Evolutionary conservation across 2,329 filamentous ascomycete species (phyloP).

Genomic region (Cytospora chrysosperma): DNA sequence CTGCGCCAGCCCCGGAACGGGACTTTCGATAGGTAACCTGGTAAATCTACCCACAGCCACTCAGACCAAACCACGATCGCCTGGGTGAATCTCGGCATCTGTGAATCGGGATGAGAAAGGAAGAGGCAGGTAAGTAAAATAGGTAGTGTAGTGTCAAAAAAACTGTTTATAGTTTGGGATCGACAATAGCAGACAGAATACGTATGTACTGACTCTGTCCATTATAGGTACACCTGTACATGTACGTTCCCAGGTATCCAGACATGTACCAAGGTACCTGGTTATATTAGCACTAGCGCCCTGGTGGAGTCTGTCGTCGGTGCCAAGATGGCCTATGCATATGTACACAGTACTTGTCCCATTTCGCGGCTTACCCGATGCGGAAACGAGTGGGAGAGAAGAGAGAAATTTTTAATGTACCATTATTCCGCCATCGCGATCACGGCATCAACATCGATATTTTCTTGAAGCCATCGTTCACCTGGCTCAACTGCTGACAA

Average conservation of each 20-base stretch:
- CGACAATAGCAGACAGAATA: neutral
- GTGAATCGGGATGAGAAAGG: neutral
- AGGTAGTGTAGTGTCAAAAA: neutral
- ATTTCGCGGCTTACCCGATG: neutral
- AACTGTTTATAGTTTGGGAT: neutral
- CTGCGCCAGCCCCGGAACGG: no score
- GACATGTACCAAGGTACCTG: no score
- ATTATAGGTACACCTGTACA: neutral
- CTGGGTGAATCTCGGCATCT: neutral
- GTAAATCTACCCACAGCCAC: neutral
- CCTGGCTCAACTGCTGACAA: neutral
- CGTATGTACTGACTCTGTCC: neutral
- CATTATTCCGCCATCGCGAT: neutral
- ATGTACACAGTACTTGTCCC: no score
- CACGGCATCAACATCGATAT: neutral
- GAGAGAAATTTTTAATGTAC: neutral
- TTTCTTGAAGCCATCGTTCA: neutral
- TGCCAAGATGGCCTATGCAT: neutral
- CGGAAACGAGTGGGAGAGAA: neutral
- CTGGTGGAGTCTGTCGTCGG: neutral
- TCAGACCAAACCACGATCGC: neutral
- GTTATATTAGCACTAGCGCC: no score
- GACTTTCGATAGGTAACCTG: no score
- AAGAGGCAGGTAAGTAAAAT: no score
- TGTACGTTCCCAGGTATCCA: no score